These are phyloP conservation scores for Lentinus polychrous DNA, from an alignment of 1,284 basidiomycete species.

Conservation along the genomic window DNA sequence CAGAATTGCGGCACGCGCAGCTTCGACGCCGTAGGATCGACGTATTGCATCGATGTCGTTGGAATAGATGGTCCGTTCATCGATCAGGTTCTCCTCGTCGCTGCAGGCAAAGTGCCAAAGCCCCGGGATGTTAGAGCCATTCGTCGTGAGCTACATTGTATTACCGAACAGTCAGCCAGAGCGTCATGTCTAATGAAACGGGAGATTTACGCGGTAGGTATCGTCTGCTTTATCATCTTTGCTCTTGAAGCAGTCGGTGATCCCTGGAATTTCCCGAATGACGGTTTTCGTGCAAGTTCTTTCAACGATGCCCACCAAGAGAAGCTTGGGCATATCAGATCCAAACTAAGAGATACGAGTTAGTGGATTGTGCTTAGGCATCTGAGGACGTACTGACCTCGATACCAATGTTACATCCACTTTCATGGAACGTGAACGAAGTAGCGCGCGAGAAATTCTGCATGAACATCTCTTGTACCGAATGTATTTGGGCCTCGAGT, in stretches of 20 bases:
- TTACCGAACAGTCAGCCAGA: not conserved
- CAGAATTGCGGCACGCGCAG: slow-evolving; percentile 90
- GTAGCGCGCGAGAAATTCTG: slow-evolving; percentile 52
- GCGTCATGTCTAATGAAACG: not conserved
- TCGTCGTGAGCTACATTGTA: slow-evolving; percentile 58
- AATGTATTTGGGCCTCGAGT: slow-evolving; percentile 36
- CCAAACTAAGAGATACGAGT: slow-evolving; percentile 49
- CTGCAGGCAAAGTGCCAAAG: slow-evolving; percentile 84
- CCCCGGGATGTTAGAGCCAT: slow-evolving; percentile 89
- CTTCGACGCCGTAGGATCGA: slow-evolving; percentile 94
- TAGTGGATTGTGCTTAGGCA: slow-evolving; percentile 1
- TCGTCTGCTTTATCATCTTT: slow-evolving; percentile 53
- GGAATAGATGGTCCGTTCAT: slow-evolving; percentile 82
- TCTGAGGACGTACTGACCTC: slow-evolving; percentile 47
- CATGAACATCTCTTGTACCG: slow-evolving; percentile 45
- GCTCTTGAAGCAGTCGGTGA: slow-evolving; percentile 75
- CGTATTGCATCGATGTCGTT: slow-evolving; percentile 96
- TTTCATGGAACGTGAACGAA: slow-evolving; percentile 72
- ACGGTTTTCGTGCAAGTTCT: slow-evolving; percentile 77
- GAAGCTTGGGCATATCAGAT: slow-evolving; percentile 77
- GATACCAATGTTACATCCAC: slow-evolving; percentile 72
- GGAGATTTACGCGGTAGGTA: slow-evolving; percentile 38
- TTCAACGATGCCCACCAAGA: slow-evolving; percentile 90
- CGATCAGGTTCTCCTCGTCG: slow-evolving; percentile 61
- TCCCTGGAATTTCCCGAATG: slow-evolving; percentile 83